Evolutionary conservation across 371 early-diverging fungal genomes (phyloP).

Genomic region (Mortierella sp.): DNA sequence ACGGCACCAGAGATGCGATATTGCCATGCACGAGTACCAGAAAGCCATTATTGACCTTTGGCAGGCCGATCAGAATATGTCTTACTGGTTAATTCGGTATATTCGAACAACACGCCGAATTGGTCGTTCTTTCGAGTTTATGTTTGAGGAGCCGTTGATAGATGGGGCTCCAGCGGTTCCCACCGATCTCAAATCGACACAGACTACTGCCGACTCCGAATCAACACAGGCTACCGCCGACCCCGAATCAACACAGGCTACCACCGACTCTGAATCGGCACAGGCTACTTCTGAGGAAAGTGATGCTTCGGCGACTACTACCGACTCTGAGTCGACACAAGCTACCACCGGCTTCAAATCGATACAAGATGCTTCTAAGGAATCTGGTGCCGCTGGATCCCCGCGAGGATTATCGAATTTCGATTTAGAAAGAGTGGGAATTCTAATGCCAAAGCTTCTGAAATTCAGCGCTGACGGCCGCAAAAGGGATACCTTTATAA

Average conservation of each 20-base stretch:
- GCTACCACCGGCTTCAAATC: too few relatives aligned
- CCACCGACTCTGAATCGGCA: too few relatives aligned
- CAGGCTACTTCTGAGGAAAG: not conserved
- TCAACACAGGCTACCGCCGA: too few relatives aligned
- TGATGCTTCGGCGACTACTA: too few relatives aligned
- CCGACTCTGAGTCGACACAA: too few relatives aligned
- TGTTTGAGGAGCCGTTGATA: not conserved
- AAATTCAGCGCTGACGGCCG: not conserved
- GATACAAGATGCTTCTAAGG: not conserved
- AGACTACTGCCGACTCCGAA: too few relatives aligned
- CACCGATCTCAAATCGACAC: too few relatives aligned
- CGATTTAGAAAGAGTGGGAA: constrained; percentile 20
- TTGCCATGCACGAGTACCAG: constrained; percentile 6
- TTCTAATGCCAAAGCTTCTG: constrained; percentile 11
- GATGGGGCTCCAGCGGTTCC: too few relatives aligned
- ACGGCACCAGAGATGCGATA: constrained; percentile 5
- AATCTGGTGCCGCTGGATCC: not conserved
- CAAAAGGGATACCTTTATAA: not conserved
- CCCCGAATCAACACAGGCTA: too few relatives aligned
- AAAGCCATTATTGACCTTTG: constrained; percentile 22
- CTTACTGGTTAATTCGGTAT: constrained; percentile 28
- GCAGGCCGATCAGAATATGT: constrained; percentile 27
- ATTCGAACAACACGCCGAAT: constrained; percentile 19
- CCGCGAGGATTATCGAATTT: not conserved
- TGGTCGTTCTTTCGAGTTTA: constrained; percentile 14